Conservation (phyloP, 495 filamentous ascomycete species). For the Tuber borchii region DNA sequence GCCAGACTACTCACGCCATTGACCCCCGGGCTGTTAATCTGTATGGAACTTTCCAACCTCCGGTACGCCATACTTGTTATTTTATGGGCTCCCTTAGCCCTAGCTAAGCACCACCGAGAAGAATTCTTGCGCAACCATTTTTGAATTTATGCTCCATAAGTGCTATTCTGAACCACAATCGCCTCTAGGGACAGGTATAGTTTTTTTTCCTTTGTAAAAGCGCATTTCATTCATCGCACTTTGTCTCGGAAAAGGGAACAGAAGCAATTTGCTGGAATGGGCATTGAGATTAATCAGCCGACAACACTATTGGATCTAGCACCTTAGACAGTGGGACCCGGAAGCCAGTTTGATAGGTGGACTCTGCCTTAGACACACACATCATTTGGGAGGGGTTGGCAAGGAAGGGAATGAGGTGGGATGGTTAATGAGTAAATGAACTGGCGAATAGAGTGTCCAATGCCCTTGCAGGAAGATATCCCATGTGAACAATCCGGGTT, state of each 20-base stretch:
- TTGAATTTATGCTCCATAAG: background rate
- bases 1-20: background rate
- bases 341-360: background rate
- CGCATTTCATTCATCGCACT: background rate
- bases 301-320: background rate
- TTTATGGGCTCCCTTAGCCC: background rate
- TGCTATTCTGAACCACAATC: background rate
- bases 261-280: background rate
- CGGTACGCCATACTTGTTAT: background rate
- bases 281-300: background rate
- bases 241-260: background rate
- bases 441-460: background rate
- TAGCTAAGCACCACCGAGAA: background rate
- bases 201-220: background rate
- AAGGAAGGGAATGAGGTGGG: background rate
- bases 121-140: background rate
- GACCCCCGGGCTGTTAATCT: background rate
- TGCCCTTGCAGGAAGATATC: background rate
- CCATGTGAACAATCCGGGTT: background rate
- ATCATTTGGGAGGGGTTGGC: background rate
- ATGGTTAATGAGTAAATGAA: background rate
- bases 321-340: background rate
- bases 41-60: background rate
- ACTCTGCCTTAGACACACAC: background rate
- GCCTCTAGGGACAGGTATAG: background rate